Evolutionary conservation across 495 filamentous ascomycete genomes (phyloP), one percentile per base, ranked within the genome.

Genomic region (Daldinia decipiens): DNA sequence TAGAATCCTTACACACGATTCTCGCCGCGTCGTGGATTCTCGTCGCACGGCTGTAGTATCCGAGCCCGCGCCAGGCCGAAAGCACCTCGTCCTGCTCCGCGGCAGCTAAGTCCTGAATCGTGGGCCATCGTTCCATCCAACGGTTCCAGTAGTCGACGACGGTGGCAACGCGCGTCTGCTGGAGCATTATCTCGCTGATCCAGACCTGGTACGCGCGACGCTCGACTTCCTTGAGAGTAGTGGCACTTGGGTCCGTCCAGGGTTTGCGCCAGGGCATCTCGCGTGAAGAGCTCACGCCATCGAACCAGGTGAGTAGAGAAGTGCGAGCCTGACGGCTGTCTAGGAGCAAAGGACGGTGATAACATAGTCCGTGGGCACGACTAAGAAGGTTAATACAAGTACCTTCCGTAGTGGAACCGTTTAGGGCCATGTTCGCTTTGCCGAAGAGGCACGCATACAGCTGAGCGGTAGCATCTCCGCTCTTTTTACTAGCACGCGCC

Each of bases 171-270:
- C 83, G 83, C 5, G 83, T 85, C 72, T 85, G 83, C 74, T 85
- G 83, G 24, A 85, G 73, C 83, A 85, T 85, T 59, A 81, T 76
- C 60, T 85, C 83, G 72, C 81, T 83, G 68, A 85, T 82, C 77
- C 81, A 83, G 60, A 85, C 83, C 61, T 85, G 78, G 70, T 85
- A 85, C 29, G 83, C 83, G 65, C 83, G 80, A 4, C 67, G 76
- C 52, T 77, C 72, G 43, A 82, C 31, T 6, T 55, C 55, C 1
- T 11, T 34, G 61, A 50, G 45, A 62, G 53, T 17, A 13, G 26
- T 12, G 7, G n/a, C 19, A 17, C 12, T 6, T 39, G 77, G 67
- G 45, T 80, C 65, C 8, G 79, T 62, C 78, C 81, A 85, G 12
- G 80, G 43, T 56, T 83, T 82, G 59, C 82, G 78, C 82, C 82